A percentile compares a stretch with the other conserved stretches of the same genome.
These are phyloP conservation scores for Cryphonectria parasitica DNA, from an alignment of 2,329 filamentous ascomycete species.

Conservation along the genomic window DNA sequence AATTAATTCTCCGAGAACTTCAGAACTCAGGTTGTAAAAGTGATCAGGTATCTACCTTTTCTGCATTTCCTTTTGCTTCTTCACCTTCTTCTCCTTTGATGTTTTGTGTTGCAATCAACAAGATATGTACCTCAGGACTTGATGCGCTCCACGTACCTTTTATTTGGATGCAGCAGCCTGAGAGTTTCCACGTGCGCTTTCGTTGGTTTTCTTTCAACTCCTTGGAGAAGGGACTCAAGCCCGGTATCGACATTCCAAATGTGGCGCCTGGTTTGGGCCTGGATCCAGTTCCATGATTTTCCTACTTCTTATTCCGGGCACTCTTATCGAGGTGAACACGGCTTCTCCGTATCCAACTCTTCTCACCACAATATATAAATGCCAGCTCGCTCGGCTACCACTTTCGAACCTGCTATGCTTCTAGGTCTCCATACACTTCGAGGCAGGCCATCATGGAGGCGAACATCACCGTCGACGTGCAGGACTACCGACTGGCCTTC, in stretches of 20 bases:
- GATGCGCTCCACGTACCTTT: background rate
- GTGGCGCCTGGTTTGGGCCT: background rate
- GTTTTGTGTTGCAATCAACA: background rate
- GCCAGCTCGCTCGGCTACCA: background rate
- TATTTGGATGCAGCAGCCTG: background rate
- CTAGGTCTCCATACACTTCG: background rate
- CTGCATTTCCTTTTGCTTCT: background rate
- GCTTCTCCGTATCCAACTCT: background rate
- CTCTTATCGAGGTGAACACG: background rate
- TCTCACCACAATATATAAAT: background rate
- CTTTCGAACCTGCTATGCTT: background rate
- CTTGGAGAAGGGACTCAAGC: background rate
- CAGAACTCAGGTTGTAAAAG: background rate
- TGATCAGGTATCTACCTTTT: background rate
- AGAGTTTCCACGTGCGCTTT: background rate
- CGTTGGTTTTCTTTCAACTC: background rate
- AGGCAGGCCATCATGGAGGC: conserved; percentile 13
- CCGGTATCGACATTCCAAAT: background rate
- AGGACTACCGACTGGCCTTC: conserved; percentile 18
- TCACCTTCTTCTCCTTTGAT: background rate
- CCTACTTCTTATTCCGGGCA: background rate
- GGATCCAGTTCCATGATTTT: background rate
- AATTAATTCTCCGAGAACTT: background rate
- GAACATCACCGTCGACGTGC: conserved; percentile 22
- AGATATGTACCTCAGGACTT: background rate